Conservation (phyloP, 192 early-diverging fungal genomes). For the Powellomyces hirtus region DNA sequence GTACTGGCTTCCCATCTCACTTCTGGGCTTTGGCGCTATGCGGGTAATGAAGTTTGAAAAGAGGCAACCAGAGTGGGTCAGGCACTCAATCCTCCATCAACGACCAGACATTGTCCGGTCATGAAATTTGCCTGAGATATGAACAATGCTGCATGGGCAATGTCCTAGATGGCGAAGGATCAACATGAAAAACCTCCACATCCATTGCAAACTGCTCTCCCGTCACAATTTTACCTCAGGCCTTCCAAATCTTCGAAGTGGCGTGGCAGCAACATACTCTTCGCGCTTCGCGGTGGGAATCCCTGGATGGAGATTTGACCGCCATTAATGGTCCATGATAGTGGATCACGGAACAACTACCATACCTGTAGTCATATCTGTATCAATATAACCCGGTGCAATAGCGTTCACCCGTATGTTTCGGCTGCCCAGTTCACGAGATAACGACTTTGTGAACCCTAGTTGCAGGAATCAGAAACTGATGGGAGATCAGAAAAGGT, state of each 20-base stretch:
- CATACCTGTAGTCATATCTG: constrained; percentile 70
- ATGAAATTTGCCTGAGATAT: constrained; percentile 57
- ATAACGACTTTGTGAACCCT: constrained; percentile 82
- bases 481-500: too few relatives aligned
- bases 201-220: too few relatives aligned
- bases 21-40: too few relatives aligned
- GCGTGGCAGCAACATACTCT: constrained; percentile 44
- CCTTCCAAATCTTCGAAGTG: constrained; percentile 55
- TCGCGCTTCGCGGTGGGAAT: constrained; percentile 36
- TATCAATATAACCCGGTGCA: constrained; percentile 85
- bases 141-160: constrained; percentile 60
- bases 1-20: too few relatives aligned
- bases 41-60: too few relatives aligned
- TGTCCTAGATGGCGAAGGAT: constrained; percentile 33
- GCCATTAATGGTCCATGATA: too few relatives aligned
- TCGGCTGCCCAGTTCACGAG: constrained; percentile 72
- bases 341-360: too few relatives aligned
- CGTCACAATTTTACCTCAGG: constrained; percentile 43
- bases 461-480: neutral
- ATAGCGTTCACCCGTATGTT: constrained; percentile 77
- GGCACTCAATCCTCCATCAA: constrained; percentile 39
- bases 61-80: too few relatives aligned
- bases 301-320: constrained; percentile 34
- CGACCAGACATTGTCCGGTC: constrained; percentile 52
- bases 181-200: neutral